Conservation (phyloP, 108 stramenopile species). For the Ochromonas danica region DNA sequence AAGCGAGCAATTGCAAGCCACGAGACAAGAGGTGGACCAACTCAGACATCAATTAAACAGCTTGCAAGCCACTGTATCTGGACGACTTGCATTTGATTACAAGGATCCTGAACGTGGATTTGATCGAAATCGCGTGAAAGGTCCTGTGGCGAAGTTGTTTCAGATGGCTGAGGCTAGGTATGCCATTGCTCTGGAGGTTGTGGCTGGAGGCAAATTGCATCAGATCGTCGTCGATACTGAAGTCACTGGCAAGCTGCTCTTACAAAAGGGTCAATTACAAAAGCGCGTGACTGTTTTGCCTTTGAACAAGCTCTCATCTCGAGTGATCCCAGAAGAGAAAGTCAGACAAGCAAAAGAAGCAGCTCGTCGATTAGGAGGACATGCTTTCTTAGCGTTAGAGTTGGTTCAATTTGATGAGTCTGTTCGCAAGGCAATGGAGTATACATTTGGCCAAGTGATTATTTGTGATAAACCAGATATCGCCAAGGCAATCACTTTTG, state of each 20-base stretch:
- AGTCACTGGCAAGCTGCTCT: constrained; percentile 86
- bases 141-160: constrained; percentile 84
- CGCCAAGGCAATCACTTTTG: constrained; percentile 85
- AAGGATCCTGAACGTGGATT: constrained; percentile 84
- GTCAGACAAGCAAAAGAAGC: constrained; percentile 62
- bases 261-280: constrained; percentile 83
- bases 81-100: constrained; percentile 83
- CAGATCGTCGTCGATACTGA: constrained; percentile 97
- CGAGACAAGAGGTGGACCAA: not conserved
- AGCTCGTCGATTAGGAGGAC: constrained; percentile 67
- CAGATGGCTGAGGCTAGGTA: constrained; percentile 68
- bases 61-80: constrained; percentile 73
- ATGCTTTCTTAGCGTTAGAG: constrained; percentile 73
- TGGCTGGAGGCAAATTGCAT: constrained; percentile 81
- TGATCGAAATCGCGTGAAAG: constrained; percentile 81
- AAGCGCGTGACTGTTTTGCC: constrained; percentile 95
- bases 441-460: constrained; percentile 87
- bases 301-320: constrained; percentile 81
- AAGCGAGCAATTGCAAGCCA: not conserved
- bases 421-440: constrained; percentile 83
- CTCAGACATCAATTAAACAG: constrained; percentile 63
- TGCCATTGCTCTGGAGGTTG: constrained; percentile 93
- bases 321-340: constrained; percentile 53
- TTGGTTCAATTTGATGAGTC: constrained; percentile 94
- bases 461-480: constrained; percentile 82